Base-by-base conservation (phyloP, 164 flowering plant species). In the Protea cynaroides region DNA sequence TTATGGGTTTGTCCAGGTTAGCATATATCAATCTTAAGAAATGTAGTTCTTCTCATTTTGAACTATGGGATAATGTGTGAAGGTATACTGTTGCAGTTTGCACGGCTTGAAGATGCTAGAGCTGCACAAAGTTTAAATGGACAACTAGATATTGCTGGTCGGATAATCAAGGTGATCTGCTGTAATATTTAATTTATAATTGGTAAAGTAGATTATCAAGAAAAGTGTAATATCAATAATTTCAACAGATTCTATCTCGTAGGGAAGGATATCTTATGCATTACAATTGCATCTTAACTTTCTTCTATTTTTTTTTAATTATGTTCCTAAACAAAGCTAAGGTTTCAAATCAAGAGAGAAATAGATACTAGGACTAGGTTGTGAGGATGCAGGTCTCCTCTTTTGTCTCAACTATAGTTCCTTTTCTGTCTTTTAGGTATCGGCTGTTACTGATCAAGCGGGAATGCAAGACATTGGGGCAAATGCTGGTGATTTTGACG, bases 91-190 rank as follows among this genome's bases (percentile, higher is more conserved):
- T 47, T 73, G 71, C 77, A 93, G 98, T 93, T 89, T 89, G 81
- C 90, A 29, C 89, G 90, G 25, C 88, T 90, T 70, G 98, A 93
- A 75, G 96, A 93, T 87, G 96, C 98, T 47, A 87, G 84, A 73
- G 86, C 88, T 69, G 94, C 98, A 29, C 83, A 84, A 72, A 86
- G 75, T 75, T 75, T 93, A 72, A 82, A 93, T 82, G 94, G 94
- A 54, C 90, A 89, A 61, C 64, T 93, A 62, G 96, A 90, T 56
- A 87, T 93, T 78, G 98, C 88, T 3, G 92, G 97, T 58, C 83
- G 90, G 44, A 52, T 68, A 29, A 86, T 93, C 44, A 90, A 93
- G 96, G 98, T 93, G 73, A 36, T 4, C 21, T 22, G 7, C 18
- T 47, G 9, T 19, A n/a, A 3, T 63, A 1, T 70, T 59, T 40